phyloP scores from a whole-genome alignment of 305 asterid species.

The Fraxinus albicans region DNA sequence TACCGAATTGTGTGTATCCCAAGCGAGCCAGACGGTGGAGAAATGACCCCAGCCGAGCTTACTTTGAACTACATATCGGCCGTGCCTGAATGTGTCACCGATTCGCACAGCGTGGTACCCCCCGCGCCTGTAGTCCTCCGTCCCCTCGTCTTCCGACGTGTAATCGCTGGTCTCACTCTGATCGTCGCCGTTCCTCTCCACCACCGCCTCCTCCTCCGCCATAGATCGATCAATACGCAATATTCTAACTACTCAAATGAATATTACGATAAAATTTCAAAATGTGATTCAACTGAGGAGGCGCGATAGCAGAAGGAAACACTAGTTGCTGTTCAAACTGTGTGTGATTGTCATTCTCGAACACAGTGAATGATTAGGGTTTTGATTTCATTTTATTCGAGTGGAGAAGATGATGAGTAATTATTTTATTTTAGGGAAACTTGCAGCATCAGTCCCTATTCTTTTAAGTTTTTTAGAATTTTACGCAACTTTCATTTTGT shows the following conservation, averaged over 20 bases:
- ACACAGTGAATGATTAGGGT: slow-evolving; percentile 23
- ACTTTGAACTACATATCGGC: slow-evolving; percentile 85
- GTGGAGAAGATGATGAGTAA: not conserved
- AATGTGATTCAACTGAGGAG: not conserved
- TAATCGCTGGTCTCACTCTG: slow-evolving; percentile 67
- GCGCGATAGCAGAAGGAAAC: not conserved
- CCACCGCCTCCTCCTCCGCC: slow-evolving; percentile 38
- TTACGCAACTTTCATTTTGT: too few species aligned
- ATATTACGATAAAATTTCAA: not conserved
- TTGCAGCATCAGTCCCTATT: too few species aligned
- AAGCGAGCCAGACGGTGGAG: slow-evolving; percentile 96
- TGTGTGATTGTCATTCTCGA: not conserved
- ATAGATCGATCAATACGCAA: slow-evolving; percentile 5
- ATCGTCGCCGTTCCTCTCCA: slow-evolving; percentile 50
- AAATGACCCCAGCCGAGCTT: slow-evolving; percentile 99
- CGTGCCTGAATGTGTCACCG: slow-evolving; percentile 86
- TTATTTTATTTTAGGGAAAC: not conserved
- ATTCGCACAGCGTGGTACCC: slow-evolving; percentile 94
- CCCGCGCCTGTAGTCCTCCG: slow-evolving; percentile 90
- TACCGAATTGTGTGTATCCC: slow-evolving; percentile 90
- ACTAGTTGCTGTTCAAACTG: not conserved
- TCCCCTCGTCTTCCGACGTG: slow-evolving; percentile 93
- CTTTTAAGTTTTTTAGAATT: too few species aligned
- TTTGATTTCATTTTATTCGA: slow-evolving; percentile 5
- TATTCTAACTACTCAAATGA: not conserved